phyloP scores from a whole-genome alignment of 495 filamentous ascomycete species.

The Friedmanniomyces simplex region DNA sequence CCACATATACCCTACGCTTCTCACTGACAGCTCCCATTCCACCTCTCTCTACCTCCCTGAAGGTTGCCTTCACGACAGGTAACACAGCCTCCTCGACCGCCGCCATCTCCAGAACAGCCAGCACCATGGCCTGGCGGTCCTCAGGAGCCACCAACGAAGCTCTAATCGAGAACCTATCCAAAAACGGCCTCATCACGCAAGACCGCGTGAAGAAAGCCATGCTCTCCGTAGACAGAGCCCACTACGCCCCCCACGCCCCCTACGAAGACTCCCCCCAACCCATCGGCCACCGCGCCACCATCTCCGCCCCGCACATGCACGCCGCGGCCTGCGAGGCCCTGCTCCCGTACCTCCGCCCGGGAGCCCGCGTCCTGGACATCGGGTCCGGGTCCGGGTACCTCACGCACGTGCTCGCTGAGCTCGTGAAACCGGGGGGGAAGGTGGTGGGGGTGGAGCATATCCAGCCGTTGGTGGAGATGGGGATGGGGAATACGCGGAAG shows the following conservation, averaged over 20 bases:
- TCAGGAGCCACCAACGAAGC: constrained; percentile 67
- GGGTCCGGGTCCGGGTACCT: constrained; percentile 87
- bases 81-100: not conserved
- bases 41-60: not conserved
- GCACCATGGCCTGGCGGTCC: constrained; percentile 81
- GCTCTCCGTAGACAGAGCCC: constrained; percentile 72
- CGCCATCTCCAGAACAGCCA: not conserved
- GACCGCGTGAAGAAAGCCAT: constrained; percentile 68
- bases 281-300: constrained; percentile 83
- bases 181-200: constrained; percentile 59
- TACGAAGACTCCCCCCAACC: constrained; percentile 87
- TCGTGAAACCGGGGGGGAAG: constrained; percentile 52
- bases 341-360: constrained; percentile 40
- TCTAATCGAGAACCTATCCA: constrained; percentile 68
- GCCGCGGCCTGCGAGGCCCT: constrained; percentile 49
- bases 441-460: constrained; percentile 90
- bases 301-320: constrained; percentile 97
- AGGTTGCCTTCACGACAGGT: not conserved
- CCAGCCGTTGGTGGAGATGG: constrained; percentile 59
- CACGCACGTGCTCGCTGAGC: constrained; percentile 76
- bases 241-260: constrained; percentile 58
- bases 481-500: constrained; percentile 64
- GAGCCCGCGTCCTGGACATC: constrained; percentile 65
- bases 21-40: too few species aligned
- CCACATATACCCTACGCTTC: too few species aligned